phyloP scores from a whole-genome alignment of 768 basidiomycete species.

The Myochromella boudieri region DNA sequence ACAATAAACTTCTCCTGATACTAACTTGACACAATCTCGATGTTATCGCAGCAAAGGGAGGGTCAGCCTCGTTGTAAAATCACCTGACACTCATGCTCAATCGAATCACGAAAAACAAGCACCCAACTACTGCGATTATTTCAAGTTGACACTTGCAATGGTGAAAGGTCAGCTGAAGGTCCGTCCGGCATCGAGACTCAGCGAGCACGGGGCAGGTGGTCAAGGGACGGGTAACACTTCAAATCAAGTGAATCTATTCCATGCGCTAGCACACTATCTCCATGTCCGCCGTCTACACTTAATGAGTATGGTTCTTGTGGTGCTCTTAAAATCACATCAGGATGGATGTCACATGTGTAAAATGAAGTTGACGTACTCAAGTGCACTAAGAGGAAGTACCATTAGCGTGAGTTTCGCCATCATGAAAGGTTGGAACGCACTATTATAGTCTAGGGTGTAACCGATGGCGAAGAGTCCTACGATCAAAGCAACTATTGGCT shows the following conservation, averaged over 20 bases:
- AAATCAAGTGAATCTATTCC: constrained; percentile 14
- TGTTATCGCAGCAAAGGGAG: constrained; percentile 2
- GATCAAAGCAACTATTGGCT: constrained; percentile 64
- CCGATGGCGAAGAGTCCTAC: constrained; percentile 71
- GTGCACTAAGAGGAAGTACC: constrained; percentile 59
- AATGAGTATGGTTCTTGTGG: constrained; percentile 91
- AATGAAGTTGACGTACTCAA: constrained; percentile 57
- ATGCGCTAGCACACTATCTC: constrained; percentile 6
- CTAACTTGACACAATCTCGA: constrained; percentile 6
- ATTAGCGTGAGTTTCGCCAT: constrained; percentile 8
- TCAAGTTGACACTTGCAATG: not conserved
- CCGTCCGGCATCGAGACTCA: not conserved
- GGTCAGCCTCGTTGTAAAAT: not conserved
- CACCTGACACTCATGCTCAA: not conserved
- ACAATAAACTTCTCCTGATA: no score
- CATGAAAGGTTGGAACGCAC: constrained; percentile 47
- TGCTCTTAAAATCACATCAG: constrained; percentile 56
- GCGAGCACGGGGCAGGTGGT: not conserved
- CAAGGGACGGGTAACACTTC: not conserved
- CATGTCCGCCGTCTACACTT: constrained; percentile 18
- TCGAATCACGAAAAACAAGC: not conserved
- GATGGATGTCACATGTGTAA: constrained; percentile 1
- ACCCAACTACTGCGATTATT: not conserved
- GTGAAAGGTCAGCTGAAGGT: constrained; percentile 2
- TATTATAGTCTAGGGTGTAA: constrained; percentile 88